Conservation (phyloP, 1,139 yeast species). For the Geotrichum cucujoidarum region DNA sequence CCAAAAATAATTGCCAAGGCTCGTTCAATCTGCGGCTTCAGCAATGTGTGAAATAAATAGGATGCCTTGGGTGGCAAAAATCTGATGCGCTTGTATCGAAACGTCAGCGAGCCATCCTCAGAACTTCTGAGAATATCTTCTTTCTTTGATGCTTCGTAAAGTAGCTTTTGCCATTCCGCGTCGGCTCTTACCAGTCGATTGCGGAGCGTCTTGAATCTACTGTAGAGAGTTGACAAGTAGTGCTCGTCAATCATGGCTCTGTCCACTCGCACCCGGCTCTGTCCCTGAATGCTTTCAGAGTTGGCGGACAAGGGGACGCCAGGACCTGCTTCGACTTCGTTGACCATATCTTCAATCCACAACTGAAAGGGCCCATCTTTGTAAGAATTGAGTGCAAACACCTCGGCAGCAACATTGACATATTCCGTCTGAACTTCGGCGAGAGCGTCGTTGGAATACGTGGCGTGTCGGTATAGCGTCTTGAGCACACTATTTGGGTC, state of each 20-base stretch:
- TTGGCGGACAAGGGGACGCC: constrained; percentile 17
- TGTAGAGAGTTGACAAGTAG: constrained; percentile 29
- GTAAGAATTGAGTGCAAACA: constrained; percentile 44
- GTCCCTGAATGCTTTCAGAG: constrained; percentile 21
- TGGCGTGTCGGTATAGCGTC: constrained; percentile 51
- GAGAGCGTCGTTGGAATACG: constrained; percentile 53
- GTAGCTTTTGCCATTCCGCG: constrained; percentile 40
- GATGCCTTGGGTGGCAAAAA: constrained; percentile 39
- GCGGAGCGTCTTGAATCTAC: constrained; percentile 28
- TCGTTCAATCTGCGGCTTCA: constrained; percentile 48
- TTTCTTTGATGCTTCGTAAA: constrained; percentile 38
- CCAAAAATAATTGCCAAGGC: constrained; percentile 41
- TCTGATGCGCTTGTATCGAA: constrained; percentile 30
- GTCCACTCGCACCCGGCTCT: constrained; percentile 26
- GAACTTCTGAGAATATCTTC: constrained; percentile 33
- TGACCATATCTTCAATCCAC: constrained; percentile 39
- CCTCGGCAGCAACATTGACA: constrained; percentile 60
- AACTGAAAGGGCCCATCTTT: constrained; percentile 36
- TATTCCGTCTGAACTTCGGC: constrained; percentile 62
- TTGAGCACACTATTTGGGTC: constrained; percentile 40
- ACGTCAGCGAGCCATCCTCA: constrained; percentile 25
- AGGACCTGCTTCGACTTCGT: constrained; percentile 29
- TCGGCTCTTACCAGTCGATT: constrained; percentile 34
- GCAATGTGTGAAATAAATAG: constrained; percentile 40
- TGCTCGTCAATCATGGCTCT: constrained; percentile 30